Evolutionary conservation across 179 eudicot species (phyloP).

Genomic region (Beta lomatogona): DNA sequence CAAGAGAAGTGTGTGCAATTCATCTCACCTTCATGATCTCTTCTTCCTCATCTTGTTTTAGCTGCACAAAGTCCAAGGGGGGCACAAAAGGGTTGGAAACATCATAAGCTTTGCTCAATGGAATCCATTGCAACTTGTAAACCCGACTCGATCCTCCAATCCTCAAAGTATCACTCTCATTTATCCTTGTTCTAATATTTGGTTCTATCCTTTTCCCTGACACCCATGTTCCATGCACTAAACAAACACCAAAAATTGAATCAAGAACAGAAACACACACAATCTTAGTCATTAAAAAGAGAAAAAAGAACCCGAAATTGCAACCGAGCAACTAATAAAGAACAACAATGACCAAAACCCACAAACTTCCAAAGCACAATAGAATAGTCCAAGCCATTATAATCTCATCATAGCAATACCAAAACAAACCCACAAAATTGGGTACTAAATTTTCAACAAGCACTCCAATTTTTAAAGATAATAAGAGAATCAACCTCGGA

Average conservation of each 20-base stretch:
- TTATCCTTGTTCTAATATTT: constrained; percentile 47
- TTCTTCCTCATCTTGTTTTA: constrained; percentile 42
- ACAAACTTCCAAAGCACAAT: constrained; percentile 8
- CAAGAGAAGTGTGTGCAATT: neutral
- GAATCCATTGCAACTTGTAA: constrained; percentile 83
- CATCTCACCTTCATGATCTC: constrained; percentile 30
- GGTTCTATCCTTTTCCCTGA: constrained; percentile 73
- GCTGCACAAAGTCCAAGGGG: constrained; percentile 40
- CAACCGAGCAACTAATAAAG: neutral
- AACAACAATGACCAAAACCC: neutral
- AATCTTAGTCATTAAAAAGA: neutral
- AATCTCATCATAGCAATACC: too few species aligned
- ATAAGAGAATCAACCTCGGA: neutral
- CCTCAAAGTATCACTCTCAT: constrained; percentile 65
- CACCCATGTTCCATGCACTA: constrained; percentile 96
- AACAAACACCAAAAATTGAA: constrained; percentile 28
- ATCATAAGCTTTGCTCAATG: constrained; percentile 62
- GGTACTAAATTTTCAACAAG: neutral
- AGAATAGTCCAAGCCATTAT: neutral
- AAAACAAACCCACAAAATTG: neutral
- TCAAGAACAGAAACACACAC: constrained; percentile 26
- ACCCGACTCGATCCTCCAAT: constrained; percentile 83
- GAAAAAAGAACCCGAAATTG: neutral
- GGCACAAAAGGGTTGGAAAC: constrained; percentile 62
- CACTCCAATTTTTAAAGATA: neutral